Percentiles rank a stretch among this genome's conserved stretches.
phyloP scores from a whole-genome alignment of 169 alveolate genomes.

The Plasmodium gallinaceum region DNA sequence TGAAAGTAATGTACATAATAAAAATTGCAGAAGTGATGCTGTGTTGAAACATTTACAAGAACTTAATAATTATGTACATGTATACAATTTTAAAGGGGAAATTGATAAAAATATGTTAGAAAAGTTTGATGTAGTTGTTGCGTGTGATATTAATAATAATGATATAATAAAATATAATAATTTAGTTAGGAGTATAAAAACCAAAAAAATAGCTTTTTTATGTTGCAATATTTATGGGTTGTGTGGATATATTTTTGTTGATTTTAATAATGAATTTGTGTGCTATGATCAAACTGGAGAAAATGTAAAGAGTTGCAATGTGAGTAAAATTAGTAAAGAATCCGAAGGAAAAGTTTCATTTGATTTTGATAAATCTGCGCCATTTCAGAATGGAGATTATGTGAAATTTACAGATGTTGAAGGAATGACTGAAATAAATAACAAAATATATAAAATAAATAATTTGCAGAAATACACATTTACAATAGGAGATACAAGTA shows the following conservation, averaged over 20 bases:
- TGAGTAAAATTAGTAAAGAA: conserved; percentile 87
- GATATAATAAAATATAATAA: conserved; percentile 78
- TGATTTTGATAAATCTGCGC: conserved; percentile 60
- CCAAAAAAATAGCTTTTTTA: conserved; percentile 89
- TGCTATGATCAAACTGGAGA: conserved; percentile 91
- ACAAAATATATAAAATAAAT: conserved; percentile 91
- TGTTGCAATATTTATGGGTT: conserved; percentile 91
- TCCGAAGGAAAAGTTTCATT: conserved; percentile 39
- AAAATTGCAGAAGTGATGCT: conserved; percentile 94
- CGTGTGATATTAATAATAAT: conserved; percentile 83
- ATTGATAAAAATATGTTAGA: conserved; percentile 79
- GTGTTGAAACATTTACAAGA: conserved; percentile 88
- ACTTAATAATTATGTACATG: conserved; percentile 75
- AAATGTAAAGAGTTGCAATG: conserved; percentile 89
- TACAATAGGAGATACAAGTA: conserved; percentile 92
- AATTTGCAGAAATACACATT: conserved; percentile 92
- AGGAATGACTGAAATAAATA: conserved; percentile 97
- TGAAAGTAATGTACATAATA: conserved; percentile 92
- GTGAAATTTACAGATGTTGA: conserved; percentile 96
- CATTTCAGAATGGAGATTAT: conserved; percentile 95
- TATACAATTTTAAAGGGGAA: conserved; percentile 53
- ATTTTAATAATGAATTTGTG: conserved; percentile 93
- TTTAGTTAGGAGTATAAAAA: conserved; percentile 79
- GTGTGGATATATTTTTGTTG: conserved; percentile 97
- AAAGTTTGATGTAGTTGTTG: conserved; percentile 87